A percentile compares a stretch with the other conserved stretches of the same genome.
phyloP scores from a whole-genome alignment of 306 rosid genomes.

The Ormosia semicastrata region DNA sequence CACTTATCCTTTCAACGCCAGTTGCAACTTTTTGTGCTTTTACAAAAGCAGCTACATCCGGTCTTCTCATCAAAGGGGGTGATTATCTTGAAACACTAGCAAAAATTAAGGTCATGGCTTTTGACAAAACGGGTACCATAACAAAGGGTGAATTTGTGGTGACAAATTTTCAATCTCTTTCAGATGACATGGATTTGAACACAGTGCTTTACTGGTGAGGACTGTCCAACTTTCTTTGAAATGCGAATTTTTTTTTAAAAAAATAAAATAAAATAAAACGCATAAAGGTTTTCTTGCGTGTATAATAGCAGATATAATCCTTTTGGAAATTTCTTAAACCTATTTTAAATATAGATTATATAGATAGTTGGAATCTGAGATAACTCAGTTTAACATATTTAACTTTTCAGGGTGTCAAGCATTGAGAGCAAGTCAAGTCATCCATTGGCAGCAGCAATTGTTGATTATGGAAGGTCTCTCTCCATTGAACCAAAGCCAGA shows the following conservation, averaged over 20 bases:
- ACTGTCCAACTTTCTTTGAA: not conserved
- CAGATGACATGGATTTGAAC: slow-evolving; percentile 56
- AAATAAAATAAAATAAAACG: not conserved
- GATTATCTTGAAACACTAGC: slow-evolving; percentile 75
- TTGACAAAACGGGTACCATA: slow-evolving; percentile 95
- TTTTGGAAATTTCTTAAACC: not conserved
- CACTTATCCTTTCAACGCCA: slow-evolving; percentile 91
- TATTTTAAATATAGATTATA: not conserved
- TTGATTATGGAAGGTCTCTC: slow-evolving; percentile 77
- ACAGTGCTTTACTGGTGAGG: slow-evolving; percentile 76
- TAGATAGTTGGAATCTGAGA: not conserved
- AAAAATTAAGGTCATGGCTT: slow-evolving; percentile 70
- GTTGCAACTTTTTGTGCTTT: slow-evolving; percentile 96
- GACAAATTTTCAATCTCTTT: slow-evolving; percentile 60
- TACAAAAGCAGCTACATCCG: slow-evolving; percentile 82
- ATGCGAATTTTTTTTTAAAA: not conserved
- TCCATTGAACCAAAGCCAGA: slow-evolving; percentile 75
- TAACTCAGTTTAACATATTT: not conserved
- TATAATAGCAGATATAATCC: not conserved
- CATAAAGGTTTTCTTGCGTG: not conserved
- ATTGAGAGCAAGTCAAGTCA: slow-evolving; percentile 96
- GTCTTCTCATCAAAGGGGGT: slow-evolving; percentile 95
- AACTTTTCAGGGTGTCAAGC: slow-evolving; percentile 78
- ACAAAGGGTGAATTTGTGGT: slow-evolving; percentile 89
- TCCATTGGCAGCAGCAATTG: slow-evolving; percentile 86